Evolutionary conservation across 495 filamentous ascomycete genomes (phyloP).

Genomic region (Penicillium cinerascens): DNA sequence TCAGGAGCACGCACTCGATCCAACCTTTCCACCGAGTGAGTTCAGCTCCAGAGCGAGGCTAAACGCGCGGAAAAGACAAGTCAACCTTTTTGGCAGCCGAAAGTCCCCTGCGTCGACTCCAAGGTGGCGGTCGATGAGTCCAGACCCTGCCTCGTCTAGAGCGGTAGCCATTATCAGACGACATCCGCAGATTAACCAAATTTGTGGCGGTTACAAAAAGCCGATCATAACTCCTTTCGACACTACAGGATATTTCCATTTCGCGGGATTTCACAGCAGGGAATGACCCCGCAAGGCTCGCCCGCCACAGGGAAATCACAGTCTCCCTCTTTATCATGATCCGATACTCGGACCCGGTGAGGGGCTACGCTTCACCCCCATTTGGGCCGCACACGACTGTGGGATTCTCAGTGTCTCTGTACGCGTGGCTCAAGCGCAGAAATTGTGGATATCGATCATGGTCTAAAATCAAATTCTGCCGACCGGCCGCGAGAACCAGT

Average conservation of each 20-base stretch:
- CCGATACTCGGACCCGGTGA: neutral
- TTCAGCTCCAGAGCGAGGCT: neutral
- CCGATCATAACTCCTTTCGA: neutral
- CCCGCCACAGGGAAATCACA: neutral
- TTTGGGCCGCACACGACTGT: neutral
- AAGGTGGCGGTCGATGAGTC: neutral
- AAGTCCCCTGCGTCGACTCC: neutral
- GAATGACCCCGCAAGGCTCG: neutral
- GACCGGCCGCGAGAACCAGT: neutral
- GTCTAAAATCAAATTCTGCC: neutral
- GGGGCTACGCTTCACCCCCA: neutral
- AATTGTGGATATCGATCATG: neutral
- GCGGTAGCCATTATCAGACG: neutral
- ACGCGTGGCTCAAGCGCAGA: neutral
- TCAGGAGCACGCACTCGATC: neutral
- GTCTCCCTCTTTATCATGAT: neutral
- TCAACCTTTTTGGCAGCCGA: neutral
- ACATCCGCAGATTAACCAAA: neutral
- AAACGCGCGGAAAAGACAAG: neutral
- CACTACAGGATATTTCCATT: neutral
- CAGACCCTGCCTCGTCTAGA: neutral
- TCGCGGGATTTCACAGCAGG: slow-evolving; percentile 4
- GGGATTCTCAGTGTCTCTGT: neutral
- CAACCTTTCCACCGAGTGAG: neutral
- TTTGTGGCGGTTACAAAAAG: neutral